These are phyloP conservation scores for Alternaria triticina DNA, from an alignment of 2,329 filamentous ascomycete genomes.

Conservation along the genomic window DNA sequence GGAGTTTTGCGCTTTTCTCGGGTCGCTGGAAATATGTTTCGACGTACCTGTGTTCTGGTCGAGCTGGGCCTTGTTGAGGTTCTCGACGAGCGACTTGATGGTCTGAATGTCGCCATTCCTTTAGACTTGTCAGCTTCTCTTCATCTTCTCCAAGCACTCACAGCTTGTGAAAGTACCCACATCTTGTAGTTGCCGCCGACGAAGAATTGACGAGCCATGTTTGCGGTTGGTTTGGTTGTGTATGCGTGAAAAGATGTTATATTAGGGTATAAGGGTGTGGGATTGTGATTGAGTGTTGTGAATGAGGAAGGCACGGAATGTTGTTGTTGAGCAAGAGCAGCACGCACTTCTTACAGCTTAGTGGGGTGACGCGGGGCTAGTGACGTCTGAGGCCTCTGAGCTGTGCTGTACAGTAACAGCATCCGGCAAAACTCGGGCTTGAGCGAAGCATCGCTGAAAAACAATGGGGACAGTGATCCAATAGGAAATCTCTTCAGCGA, in stretches of 20 bases:
- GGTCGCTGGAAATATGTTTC: not conserved
- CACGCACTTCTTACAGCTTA: constrained; percentile 20
- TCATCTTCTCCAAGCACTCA: constrained; percentile 20
- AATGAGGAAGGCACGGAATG: constrained; percentile 15
- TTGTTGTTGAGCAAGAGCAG: constrained; percentile 38
- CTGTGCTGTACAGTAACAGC: constrained; percentile 4
- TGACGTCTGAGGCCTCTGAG: constrained; percentile 19
- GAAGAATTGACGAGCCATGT: constrained; percentile 94
- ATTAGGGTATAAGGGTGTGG: constrained; percentile 10
- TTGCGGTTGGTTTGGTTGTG: constrained; percentile 56
- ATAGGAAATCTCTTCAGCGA: constrained; percentile 9
- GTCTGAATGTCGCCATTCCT: constrained; percentile 94
- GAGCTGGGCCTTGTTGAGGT: constrained; percentile 85
- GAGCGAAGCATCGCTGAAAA: constrained; percentile 24
- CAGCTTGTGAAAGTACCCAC: constrained; percentile 57
- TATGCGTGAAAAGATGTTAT: constrained; percentile 8
- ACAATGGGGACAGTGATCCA: constrained; percentile 33
- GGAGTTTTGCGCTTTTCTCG: not conserved
- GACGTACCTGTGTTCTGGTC: constrained; percentile 72
- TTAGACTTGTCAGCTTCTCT: constrained; percentile 28
- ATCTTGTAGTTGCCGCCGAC: constrained; percentile 99
- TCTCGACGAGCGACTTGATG: constrained; percentile 88
- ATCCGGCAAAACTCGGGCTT: constrained; percentile 40
- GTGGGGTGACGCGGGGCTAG: constrained; percentile 34
- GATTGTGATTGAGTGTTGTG: constrained; percentile 6